phyloP scores from a whole-genome alignment of 352 stramenopile species.

The Pythium vanterpoolii region DNA sequence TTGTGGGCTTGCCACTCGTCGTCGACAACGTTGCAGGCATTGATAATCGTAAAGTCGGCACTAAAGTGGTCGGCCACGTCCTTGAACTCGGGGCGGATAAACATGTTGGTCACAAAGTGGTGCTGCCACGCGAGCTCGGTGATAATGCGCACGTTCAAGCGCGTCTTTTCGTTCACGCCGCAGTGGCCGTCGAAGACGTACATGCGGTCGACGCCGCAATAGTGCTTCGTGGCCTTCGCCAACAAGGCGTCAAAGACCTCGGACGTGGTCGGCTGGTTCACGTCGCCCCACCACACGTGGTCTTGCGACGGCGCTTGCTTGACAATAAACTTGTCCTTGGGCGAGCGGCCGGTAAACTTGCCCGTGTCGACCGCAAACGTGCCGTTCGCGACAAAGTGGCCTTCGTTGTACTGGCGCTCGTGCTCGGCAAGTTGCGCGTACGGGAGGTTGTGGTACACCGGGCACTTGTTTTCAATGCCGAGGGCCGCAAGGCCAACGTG shows the following conservation, averaged over 20 bases:
- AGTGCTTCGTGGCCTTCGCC: conserved; percentile 50
- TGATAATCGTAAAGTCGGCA: conserved; percentile 67
- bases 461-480: conserved; percentile 39
- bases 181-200: conserved; percentile 67
- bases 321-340: conserved; percentile 67
- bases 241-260: conserved; percentile 49
- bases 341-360: conserved; percentile 60
- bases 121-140: conserved; percentile 62
- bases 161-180: conserved; percentile 57
- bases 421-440: conserved; percentile 46
- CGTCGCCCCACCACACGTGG: conserved; percentile 48
- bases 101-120: conserved; percentile 74
- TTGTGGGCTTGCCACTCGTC: conserved; percentile 53
- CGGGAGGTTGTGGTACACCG: conserved; percentile 53
- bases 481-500: conserved; percentile 35
- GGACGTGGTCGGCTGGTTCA: conserved; percentile 55
- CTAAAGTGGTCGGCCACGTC: conserved; percentile 39
- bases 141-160: conserved; percentile 53
- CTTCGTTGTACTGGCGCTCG: conserved; percentile 48
- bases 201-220: conserved; percentile 44
- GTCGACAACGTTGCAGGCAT: conserved; percentile 58
- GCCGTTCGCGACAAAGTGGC: conserved; percentile 50
- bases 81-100: conserved; percentile 59
- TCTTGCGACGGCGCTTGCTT: conserved; percentile 44
- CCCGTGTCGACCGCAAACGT: conserved; percentile 62